Percentiles rank a stretch among this genome's conserved stretches.
Evolutionary conservation across 495 filamentous ascomycete genomes (phyloP).

Genomic region (Penicillium soppii): DNA sequence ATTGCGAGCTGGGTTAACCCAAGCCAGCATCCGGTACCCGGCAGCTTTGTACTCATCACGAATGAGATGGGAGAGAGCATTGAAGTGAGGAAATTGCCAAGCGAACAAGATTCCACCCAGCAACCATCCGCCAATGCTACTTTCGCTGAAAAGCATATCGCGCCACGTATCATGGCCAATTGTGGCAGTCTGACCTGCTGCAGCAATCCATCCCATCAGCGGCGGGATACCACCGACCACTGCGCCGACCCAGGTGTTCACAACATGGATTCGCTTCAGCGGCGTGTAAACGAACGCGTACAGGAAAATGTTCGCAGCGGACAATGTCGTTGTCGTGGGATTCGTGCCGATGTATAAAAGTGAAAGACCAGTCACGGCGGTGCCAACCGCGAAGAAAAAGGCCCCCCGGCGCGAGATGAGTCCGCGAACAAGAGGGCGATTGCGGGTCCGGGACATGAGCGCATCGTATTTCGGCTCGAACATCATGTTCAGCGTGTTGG

Average conservation of each 20-base stretch:
- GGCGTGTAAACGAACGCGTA: constrained; percentile 94
- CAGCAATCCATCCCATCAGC: constrained; percentile 96
- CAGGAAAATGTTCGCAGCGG: constrained; percentile 78
- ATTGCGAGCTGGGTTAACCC: constrained; percentile 82
- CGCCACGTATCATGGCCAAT: constrained; percentile 69
- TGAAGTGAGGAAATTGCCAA: constrained; percentile 99
- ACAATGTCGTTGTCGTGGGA: constrained; percentile 85
- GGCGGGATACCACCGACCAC: constrained; percentile 92
- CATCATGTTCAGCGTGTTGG: constrained; percentile 96
- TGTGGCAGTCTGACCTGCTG: constrained; percentile 79
- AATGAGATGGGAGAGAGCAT: constrained; percentile 83
- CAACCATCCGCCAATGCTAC: constrained; percentile 83
- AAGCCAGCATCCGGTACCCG: constrained; percentile 87
- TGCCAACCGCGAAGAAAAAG: constrained; percentile 70
- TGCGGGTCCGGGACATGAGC: constrained; percentile 86
- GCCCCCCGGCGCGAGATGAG: constrained; percentile 76
- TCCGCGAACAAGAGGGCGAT: constrained; percentile 82
- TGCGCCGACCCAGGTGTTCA: constrained; percentile 96
- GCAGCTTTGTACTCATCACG: constrained; percentile 85
- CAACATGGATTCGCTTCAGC: constrained; percentile 77
- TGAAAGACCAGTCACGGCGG: constrained; percentile 63
- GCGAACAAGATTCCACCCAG: constrained; percentile 81
- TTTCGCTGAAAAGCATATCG: constrained; percentile 72
- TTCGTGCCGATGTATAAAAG: constrained; percentile 88
- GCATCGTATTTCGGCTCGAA: constrained; percentile 89